Evolutionary conservation across 176 grass and related monocot genomes (phyloP), one percentile per base, ranked within the genome.

Genomic region (Pharus latifolius): DNA sequence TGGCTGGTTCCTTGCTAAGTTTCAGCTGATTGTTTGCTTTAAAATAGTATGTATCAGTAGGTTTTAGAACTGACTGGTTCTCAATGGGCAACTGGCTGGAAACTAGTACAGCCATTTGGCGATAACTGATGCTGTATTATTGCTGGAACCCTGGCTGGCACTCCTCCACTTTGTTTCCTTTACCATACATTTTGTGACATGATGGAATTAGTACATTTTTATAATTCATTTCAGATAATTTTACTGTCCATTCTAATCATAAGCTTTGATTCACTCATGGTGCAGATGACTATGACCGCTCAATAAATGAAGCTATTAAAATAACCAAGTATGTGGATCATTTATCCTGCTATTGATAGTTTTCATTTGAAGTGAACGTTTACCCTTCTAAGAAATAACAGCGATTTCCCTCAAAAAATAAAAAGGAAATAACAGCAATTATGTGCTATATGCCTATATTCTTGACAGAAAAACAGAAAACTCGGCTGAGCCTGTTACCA

Each of bases 281-380:
- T 85, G 87, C 90, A 99, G 96, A 99, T 91, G 96, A 99, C 56
- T 99, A 86, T 84, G 96, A 99, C 13, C 87, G 96, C 38, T 99
- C 96, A 78, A 99, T 99, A 83, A 99, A 83, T 24, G 96, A 99
- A 75, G 96, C 96, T 51, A 99, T 99, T 74, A 94, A 99, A 84
- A 87, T 94, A 60, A 99, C 96, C 15, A 99, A 99, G 96, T 99
- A 94, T 62, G 90, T 82, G 25, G 33, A 80, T 74, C 11, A 67
- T 83, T 37, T 73, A 40, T 74, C 56, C 20, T 59, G 56, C 44
- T 70, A n/a, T n/a, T 58, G 23, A 55, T 63, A 32, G 38, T 40
- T 59, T 24, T 57, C 26, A 28, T 54, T 69, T 17, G 19, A 46
- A 47, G 63, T 29, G 13, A 46, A 14, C 44, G 53, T 67, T 65